Base-by-base conservation (phyloP, 2,329 filamentous ascomycete genomes). In the Neoscytalidium dimidiatum region DNA sequence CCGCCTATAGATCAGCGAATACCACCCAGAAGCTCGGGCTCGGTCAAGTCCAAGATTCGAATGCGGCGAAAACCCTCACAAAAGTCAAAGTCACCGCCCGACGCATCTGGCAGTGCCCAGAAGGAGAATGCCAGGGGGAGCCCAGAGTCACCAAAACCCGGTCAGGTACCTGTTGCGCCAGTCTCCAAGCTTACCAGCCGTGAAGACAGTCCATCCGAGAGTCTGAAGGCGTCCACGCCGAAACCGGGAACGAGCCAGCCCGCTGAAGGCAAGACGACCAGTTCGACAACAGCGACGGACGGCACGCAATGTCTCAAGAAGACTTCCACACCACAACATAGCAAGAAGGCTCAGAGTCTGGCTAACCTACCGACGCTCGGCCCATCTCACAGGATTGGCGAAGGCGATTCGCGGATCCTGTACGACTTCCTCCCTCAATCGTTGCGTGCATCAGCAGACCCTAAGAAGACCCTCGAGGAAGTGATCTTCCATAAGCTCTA, bases 401-500 rank as follows among this genome's bases (percentile, higher is more conserved):
- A 94, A 75, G 91, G 92, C 7, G 93, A 97, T 73, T 96, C 92
- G 0, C 85, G 84, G 46, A 84, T 98, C 44, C 82, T 93, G 41
- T 82, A 88, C 67, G 81, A 93, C 67, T 79, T 97, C 33, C 83
- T 97, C 1, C 83, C 91, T 2, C 19, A 65, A 8, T 67, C 70
- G 3, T 51, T 71, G 4, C 48, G 58, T 14, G 72, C 78, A 52
- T 70, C 72, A 2, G 68, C 70, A 17, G 68, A 73, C 26, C 68
- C 68, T 3, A 71, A 71, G 1, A 73, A 78, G 0, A 73, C 80
- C 6, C 71, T 90, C 1, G 82, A 83, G 4, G 79, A 85, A 1
- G 81, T 83, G 17, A 84, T 90, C 5, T 97, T 97, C 74, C 83
- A 88, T 21, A 84, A 83, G 43, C 81, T 97, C 17, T 87, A 87